Evolutionary conservation across 345 rosid species (phyloP).

Genomic region (Erysimum cheiranthoides): DNA sequence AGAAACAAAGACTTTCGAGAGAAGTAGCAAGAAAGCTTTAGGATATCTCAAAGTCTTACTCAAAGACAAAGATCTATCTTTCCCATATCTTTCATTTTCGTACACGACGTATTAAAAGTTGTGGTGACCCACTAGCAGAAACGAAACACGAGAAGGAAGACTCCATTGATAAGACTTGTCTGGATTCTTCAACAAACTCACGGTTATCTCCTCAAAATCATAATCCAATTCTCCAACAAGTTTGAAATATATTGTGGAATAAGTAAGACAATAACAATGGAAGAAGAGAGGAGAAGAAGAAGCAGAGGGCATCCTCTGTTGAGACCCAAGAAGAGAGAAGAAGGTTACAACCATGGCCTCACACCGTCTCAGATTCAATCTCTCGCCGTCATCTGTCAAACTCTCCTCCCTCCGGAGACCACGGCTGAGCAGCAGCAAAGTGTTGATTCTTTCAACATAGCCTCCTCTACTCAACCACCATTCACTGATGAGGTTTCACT

Average conservation of each 20-base stretch:
- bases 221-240: neutral
- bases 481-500: constrained; percentile 65
- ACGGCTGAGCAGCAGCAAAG: constrained; percentile 16
- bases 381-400: constrained; percentile 62
- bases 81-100: neutral
- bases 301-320: constrained; percentile 60
- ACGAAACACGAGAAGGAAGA: neutral
- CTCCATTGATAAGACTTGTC: constrained; percentile 1
- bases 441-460: constrained; percentile 47
- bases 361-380: constrained; percentile 66
- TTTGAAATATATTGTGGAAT: neutral
- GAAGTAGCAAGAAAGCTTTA: neutral
- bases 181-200: constrained; percentile 24
- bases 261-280: constrained; percentile 21
- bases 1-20: neutral
- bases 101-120: neutral
- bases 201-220: neutral
- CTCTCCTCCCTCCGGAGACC: constrained; percentile 60
- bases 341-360: constrained; percentile 65
- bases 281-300: constrained; percentile 37
- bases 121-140: neutral
- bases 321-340: constrained; percentile 49
- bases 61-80: constrained; percentile 5
- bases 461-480: constrained; percentile 66
- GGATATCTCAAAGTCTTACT: neutral